Base-by-base conservation (phyloP, 208 protist species). In the Porcisia hertigi region DNA sequence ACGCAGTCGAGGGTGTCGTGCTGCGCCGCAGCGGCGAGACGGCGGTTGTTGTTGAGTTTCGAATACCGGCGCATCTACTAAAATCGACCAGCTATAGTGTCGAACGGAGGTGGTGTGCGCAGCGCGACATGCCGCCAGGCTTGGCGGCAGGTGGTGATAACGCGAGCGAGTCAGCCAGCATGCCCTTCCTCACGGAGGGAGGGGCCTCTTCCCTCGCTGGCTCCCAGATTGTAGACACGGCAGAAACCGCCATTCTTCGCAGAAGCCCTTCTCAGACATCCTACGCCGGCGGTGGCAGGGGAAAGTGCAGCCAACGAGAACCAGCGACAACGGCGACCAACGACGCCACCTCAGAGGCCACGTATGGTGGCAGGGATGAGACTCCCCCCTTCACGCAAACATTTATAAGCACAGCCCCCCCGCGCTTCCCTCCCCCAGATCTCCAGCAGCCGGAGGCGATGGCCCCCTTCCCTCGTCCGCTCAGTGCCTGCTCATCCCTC, bases 1-100 rank as follows among this genome's bases (percentile, higher is more conserved):
- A 84, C 73, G 49, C 57, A 3, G 20, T 73, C 58, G 80, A 77
- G 52, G 80, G 75, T 2, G 39, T 58, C 5, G 80, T 84, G 64
- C 20, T 69, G 54, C 80, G 80, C 39, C 36, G 71, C 25, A 74
- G 69, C 41, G 75, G 71, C 20, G 73, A 79, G 65, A 6, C 75
- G 4, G 75, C 72, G 8, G 71, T 84, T n/a, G 75, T 76, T 3
- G 74, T 83, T 0, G 75, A 79, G 69, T 84, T 79, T 54, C 39
- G 25, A 16, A 80, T 80, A 39, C 73, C 72, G 3, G 25, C 47
- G 16, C 11, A 72, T 55, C 49, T 49, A 23, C 64, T 83, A 14
- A 52, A 53, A 12, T 53, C 52, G 43, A 77, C 72, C 36, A 77
- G 65, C 78, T 75, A 74, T 52, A 72, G 23, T 8, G 73, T 77